Conservation (phyloP, 2,329 filamentous ascomycete genomes). For the Trichoderma koningii region DNA sequence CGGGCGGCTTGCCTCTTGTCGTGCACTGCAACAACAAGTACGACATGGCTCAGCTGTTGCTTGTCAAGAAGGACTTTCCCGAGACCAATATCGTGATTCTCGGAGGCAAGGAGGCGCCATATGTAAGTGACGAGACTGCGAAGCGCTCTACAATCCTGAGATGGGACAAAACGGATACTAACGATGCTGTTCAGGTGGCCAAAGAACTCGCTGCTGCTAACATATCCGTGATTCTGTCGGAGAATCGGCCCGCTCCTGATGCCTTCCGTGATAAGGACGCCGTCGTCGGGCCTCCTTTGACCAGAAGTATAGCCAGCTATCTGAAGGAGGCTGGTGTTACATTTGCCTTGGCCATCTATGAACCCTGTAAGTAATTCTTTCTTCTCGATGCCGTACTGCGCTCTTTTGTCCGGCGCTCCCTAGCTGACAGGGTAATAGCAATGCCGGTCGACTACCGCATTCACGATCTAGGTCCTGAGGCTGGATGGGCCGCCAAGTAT, state of each 20-base stretch:
- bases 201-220: slow-evolving; percentile 24
- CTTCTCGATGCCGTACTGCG: neutral
- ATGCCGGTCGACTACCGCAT: slow-evolving; percentile 42
- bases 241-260: slow-evolving; percentile 36
- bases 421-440: slow-evolving; percentile 15
- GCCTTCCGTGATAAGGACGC: slow-evolving; percentile 43
- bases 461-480: slow-evolving; percentile 44
- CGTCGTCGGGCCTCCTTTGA: slow-evolving; percentile 47
- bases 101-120: slow-evolving; percentile 45
- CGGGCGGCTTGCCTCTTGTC: slow-evolving; percentile 44
- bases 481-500: slow-evolving; percentile 46
- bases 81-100: slow-evolving; percentile 41
- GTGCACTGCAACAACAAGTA: slow-evolving; percentile 46
- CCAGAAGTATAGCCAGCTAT: slow-evolving; percentile 42
- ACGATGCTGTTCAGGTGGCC: slow-evolving; percentile 14
- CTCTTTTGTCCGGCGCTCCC: too few species aligned
- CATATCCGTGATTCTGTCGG: slow-evolving; percentile 49
- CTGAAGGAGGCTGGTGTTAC: slow-evolving; percentile 45
- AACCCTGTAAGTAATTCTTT: slow-evolving; percentile 3
- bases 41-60: slow-evolving; percentile 46
- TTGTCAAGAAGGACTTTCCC: slow-evolving; percentile 42
- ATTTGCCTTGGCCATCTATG: slow-evolving; percentile 36
- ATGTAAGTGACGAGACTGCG: slow-evolving; percentile 35
- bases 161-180: neutral
- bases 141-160: neutral